Base-by-base conservation (phyloP, 176 grass and related monocot genomes). In the Eragrostis curvula region DNA sequence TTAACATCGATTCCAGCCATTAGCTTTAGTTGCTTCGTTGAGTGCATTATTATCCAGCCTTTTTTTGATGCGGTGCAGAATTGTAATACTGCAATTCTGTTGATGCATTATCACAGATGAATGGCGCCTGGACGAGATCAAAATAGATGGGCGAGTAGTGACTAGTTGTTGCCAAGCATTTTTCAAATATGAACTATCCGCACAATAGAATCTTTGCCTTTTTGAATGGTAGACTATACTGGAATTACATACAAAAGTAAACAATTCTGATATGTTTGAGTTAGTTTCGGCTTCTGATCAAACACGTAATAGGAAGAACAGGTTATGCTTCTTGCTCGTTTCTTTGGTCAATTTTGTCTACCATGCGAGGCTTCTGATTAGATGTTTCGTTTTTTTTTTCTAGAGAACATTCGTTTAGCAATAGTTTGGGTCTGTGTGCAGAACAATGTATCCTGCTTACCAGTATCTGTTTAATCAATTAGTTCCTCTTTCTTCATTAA, bases 331-430 rank as follows among this genome's bases (percentile, higher is more conserved):
- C 15, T 14, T 12, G 3, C n/a, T 24, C 0, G 28, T 30, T 14
- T 60, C 27, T 63, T 50, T 39, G 55, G 44, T 1, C 45, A 82
- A 64, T 50, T 51, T 64, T 42, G 9, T 70, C 32, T 23, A 70
- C 53, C 32, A 70, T 14, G 24, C 6, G 10, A 61, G 57, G 15
- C 36, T 78, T 25, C 64, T 2, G 12, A 66, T 18, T 43, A 16
- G 27, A 6, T 47, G 20, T 66, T 83, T 7, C 21, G 18, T n/a
- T n/a, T n/a, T 13, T 62, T 9, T 72, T 70, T 70, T 71, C 30
- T 3, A 20, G 30, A 69, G 11, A 28, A 71, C 16, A 51, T 61
- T 61, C n/a, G 44, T 18, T 61, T 87, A 70, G 17, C 47, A 83
- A 17, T 56, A 39, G 27, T 27, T 29, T 60, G 21, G 7, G 42